These are phyloP conservation scores for Akebia trifoliata DNA, from an alignment of 164 flowering plant genomes.

Conservation along the genomic window DNA sequence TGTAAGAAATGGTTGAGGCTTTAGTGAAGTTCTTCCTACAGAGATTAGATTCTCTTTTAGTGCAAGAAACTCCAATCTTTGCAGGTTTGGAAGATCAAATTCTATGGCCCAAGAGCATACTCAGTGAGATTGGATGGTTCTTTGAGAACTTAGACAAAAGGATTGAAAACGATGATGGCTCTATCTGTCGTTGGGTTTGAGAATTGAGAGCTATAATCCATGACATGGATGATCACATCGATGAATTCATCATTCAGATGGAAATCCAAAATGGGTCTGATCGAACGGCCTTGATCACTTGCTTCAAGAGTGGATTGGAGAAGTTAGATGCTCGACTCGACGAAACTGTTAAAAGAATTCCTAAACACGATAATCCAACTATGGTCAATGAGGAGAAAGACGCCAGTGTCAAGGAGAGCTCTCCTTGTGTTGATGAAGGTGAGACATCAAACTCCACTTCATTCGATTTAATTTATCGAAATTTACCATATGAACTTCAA, in stretches of 20 bases:
- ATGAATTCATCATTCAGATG: slow-evolving; percentile 20
- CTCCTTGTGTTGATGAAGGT: slow-evolving; percentile 17
- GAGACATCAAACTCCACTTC: slow-evolving; percentile 8
- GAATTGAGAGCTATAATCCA: slow-evolving; percentile 12
- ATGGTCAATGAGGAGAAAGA: not conserved
- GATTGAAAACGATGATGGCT: not conserved
- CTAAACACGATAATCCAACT: too few species aligned
- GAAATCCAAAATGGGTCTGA: slow-evolving; percentile 10
- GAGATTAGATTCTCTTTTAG: slow-evolving; percentile 16
- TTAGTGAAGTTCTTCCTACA: slow-evolving; percentile 13
- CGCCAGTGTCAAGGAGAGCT: too few species aligned
- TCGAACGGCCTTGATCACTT: not conserved
- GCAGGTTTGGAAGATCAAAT: slow-evolving; percentile 17
- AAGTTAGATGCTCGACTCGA: slow-evolving; percentile 4
- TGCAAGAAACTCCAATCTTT: slow-evolving; percentile 9
- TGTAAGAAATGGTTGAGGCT: slow-evolving; percentile 16
- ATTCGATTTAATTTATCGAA: not conserved
- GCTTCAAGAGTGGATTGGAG: slow-evolving; percentile 13
- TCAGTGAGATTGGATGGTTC: slow-evolving; percentile 4
- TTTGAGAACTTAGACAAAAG: not conserved
- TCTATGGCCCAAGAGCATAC: slow-evolving; percentile 4
- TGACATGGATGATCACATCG: slow-evolving; percentile 19
- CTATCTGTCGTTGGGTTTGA: slow-evolving; percentile 9
- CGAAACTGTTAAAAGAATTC: slow-evolving; percentile 8
- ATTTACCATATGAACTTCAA: slow-evolving; percentile 23